A percentile compares a stretch with the other conserved stretches of the same genome.
Evolutionary conservation across 2,329 filamentous ascomycete genomes (phyloP).

Genomic region (Exophiala mesophila): DNA sequence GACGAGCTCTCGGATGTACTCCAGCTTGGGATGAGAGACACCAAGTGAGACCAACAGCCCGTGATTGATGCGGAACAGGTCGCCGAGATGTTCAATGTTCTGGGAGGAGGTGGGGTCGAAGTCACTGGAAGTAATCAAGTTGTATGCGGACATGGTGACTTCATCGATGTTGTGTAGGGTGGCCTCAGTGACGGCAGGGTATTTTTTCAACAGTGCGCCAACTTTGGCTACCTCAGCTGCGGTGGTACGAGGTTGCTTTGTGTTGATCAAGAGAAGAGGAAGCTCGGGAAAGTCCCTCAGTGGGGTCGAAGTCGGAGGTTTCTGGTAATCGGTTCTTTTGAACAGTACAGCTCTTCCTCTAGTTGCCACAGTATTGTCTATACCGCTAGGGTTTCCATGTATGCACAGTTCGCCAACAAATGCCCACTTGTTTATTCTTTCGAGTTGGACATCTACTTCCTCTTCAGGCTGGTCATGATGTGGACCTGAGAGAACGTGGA

Average conservation of each 20-base stretch:
- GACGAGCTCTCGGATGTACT: slow-evolving; percentile 84
- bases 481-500: slow-evolving; percentile 80
- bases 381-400: slow-evolving; percentile 91
- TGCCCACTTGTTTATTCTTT: slow-evolving; percentile 95
- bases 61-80: slow-evolving; percentile 90
- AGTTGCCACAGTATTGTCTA: slow-evolving; percentile 93
- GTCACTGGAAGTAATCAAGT: slow-evolving; percentile 52
- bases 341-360: slow-evolving; percentile 94
- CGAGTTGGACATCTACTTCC: slow-evolving; percentile 84
- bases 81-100: slow-evolving; percentile 69
- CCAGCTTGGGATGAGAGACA: slow-evolving; percentile 88
- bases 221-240: slow-evolving; percentile 84
- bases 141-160: slow-evolving; percentile 53
- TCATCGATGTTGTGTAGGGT: slow-evolving; percentile 81
- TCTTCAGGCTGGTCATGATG: slow-evolving; percentile 84
- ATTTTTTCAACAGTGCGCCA: slow-evolving; percentile 60
- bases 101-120: slow-evolving; percentile 63
- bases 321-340: slow-evolving; percentile 69
- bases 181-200: slow-evolving; percentile 71
- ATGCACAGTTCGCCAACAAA: slow-evolving; percentile 97
- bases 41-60: slow-evolving; percentile 85
- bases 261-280: slow-evolving; percentile 84
- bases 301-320: slow-evolving; percentile 70
- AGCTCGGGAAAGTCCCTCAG: slow-evolving; percentile 88
- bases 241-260: slow-evolving; percentile 80